These are phyloP conservation scores for Solanum pinnatisectum DNA, from an alignment of 257 asterid species.

Conservation along the genomic window DNA sequence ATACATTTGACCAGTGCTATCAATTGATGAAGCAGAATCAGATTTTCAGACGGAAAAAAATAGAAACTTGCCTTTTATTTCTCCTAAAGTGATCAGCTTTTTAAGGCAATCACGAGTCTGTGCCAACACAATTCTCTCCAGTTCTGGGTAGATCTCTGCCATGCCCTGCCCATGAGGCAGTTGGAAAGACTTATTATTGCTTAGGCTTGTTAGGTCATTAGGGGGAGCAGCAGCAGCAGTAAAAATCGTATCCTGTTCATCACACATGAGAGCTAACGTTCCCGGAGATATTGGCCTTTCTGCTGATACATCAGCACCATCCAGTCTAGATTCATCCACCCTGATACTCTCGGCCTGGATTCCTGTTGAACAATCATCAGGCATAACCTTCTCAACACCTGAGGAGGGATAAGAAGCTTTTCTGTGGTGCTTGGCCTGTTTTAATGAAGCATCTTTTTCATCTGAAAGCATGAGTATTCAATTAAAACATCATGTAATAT, in stretches of 20 bases:
- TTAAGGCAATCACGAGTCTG: constrained; percentile 16
- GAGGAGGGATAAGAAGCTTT: neutral
- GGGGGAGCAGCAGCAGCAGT: constrained; percentile 9
- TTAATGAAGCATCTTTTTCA: neutral
- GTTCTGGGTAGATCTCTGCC: constrained; percentile 14
- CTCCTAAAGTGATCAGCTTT: constrained; percentile 13
- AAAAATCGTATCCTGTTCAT: constrained; percentile 10
- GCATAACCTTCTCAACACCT: neutral
- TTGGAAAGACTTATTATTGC: constrained; percentile 4
- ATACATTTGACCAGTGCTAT: neutral
- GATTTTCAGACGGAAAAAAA: neutral
- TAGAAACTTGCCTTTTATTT: constrained; percentile 16
- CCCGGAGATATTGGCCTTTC: constrained; percentile 16
- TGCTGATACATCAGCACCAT: neutral
- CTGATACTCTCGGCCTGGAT: neutral
- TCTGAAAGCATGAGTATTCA: neutral
- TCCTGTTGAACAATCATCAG: neutral
- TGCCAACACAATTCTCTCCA: constrained; percentile 13
- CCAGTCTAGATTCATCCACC: constrained; percentile 1
- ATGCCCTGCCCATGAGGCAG: neutral
- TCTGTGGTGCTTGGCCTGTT: neutral
- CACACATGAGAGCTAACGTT: constrained; percentile 14
- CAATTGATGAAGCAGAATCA: neutral
- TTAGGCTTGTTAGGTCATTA: neutral
- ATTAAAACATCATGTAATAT: neutral